These are phyloP conservation scores for Stereum hirsutum DNA, from an alignment of 1,284 basidiomycete species.

Conservation along the genomic window DNA sequence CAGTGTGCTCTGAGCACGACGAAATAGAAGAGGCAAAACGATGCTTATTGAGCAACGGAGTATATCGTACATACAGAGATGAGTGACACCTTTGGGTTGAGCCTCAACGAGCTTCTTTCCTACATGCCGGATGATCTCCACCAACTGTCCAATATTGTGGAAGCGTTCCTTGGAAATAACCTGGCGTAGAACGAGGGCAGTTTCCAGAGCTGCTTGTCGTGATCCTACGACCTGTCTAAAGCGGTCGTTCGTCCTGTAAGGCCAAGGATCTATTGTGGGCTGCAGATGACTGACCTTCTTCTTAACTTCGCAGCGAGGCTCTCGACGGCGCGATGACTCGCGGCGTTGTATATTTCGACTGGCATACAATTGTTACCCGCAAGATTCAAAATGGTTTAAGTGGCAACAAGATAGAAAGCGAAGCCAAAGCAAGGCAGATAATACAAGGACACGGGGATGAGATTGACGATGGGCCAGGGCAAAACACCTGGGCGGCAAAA, in stretches of 20 bases:
- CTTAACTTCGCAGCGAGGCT: slow-evolving; percentile 19
- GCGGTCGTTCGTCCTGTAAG: not conserved
- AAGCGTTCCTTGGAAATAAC: slow-evolving; percentile 86
- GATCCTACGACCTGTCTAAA: slow-evolving; percentile 83
- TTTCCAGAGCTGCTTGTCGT: slow-evolving; percentile 82
- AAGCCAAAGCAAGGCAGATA: too few species aligned
- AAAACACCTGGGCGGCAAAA: too few species aligned
- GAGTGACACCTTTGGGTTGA: slow-evolving; percentile 78
- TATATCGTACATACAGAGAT: slow-evolving; percentile 1
- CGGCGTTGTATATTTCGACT: slow-evolving; percentile 13
- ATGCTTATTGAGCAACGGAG: not conserved
- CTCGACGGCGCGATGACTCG: slow-evolving; percentile 20
- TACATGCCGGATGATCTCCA: slow-evolving; percentile 73
- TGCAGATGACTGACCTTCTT: slow-evolving; percentile 18
- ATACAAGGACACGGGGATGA: too few species aligned
- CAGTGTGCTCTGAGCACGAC: slow-evolving; percentile 69
- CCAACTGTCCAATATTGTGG: slow-evolving; percentile 79
- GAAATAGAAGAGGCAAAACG: not conserved
- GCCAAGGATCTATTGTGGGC: not conserved
- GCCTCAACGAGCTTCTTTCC: slow-evolving; percentile 79
- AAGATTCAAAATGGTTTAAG: too few species aligned
- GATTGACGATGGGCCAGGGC: too few species aligned
- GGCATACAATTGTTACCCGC: too few species aligned
- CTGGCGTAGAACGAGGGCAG: slow-evolving; percentile 79
- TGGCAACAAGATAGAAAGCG: too few species aligned